Conservation (phyloP, 352 stramenopile species). For the Pythium periplocum region DNA sequence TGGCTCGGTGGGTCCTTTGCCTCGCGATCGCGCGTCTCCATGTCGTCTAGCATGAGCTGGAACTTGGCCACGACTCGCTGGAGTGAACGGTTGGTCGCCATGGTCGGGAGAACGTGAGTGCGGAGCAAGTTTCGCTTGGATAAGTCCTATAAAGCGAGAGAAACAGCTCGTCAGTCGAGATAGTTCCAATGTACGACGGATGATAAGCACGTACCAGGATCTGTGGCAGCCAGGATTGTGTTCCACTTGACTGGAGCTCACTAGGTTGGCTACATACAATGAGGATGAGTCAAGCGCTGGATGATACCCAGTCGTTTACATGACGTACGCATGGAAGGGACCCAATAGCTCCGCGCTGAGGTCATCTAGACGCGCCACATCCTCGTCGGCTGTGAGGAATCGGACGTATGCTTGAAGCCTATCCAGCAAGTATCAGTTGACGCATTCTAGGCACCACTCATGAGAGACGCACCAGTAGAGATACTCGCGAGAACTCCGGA, state of each 20-base stretch:
- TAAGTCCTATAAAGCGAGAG: conserved; percentile 35
- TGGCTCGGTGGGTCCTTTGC: too few relatives aligned
- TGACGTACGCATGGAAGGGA: conserved; percentile 52
- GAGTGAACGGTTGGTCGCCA: conserved; percentile 72
- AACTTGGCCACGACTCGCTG: conserved; percentile 83
- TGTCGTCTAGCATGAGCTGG: conserved; percentile 77
- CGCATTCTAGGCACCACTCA: not conserved
- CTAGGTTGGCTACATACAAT: not conserved
- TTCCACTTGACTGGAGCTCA: conserved; percentile 2
- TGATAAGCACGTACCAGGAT: conserved; percentile 6
- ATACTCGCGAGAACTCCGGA: conserved; percentile 77
- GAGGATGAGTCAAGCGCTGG: too few relatives aligned
- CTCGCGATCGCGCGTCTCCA: conserved; percentile 29
- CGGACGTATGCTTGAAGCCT: conserved; percentile 81
- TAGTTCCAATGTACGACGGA: not conserved
- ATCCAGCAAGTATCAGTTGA: not conserved
- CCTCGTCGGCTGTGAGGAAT: conserved; percentile 77
- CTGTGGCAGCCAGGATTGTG: conserved; percentile 3
- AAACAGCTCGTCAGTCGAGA: conserved; percentile 11
- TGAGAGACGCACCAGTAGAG: conserved; percentile 61
- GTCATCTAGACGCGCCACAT: conserved; percentile 67
- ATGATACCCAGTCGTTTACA: not conserved
- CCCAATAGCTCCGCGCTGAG: conserved; percentile 77
- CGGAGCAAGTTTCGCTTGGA: conserved; percentile 75
- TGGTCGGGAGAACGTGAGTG: conserved; percentile 62